Evolutionary conservation across 1,139 yeast species (phyloP), one percentile per base, ranked within the genome.

Genomic region (Suhomyces yuchorum): DNA sequence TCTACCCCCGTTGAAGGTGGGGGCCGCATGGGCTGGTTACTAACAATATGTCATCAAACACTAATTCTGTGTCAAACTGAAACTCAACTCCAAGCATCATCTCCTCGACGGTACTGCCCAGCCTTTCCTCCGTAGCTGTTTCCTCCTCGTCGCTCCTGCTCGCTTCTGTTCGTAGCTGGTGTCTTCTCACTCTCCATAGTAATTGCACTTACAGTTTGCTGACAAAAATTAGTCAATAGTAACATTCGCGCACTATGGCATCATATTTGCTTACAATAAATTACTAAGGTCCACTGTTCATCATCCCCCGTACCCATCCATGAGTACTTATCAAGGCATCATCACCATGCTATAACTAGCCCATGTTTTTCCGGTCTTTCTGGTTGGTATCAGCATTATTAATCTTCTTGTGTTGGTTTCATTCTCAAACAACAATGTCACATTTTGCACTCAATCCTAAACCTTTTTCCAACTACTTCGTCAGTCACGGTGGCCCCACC

Each of bases 401-500:
- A 8, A 8, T 15, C 3, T 4, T 30, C 6, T 14, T 4, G 8
- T 4, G n/a, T 19, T 19, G 23, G 23, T 18, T 34, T n/a, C 23
- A 18, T 4, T 8, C 37, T 12, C 17, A 34, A 9, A 12, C 15
- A 20, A 22, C 23, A 28, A 38, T 38, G 41, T 38, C 41, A 9
- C 20, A 18, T 9, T 45, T 51, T 46, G 46, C 53, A 23, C 51
- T 50, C 23, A 63, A 62, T 39, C 43, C 58, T 8, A 47, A 45
- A 9, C 71, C 73, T 36, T 71, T 59, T 34, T 92, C 95, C 7
- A 76, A 83, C 1, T 84, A 70, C 60, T 87, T 87, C 63, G 61
- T 86, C 45, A 82, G 89, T 30, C 95, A 87, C 65, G 95, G 95
- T 2, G 92, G 91, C 1, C 95, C 95, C 3, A 81, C 85, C 1